A percentile compares a stretch with the other conserved stretches of the same genome.
phyloP scores from a whole-genome alignment of 2,329 filamentous ascomycete species.

The Rhynchosporium agropyri region DNA sequence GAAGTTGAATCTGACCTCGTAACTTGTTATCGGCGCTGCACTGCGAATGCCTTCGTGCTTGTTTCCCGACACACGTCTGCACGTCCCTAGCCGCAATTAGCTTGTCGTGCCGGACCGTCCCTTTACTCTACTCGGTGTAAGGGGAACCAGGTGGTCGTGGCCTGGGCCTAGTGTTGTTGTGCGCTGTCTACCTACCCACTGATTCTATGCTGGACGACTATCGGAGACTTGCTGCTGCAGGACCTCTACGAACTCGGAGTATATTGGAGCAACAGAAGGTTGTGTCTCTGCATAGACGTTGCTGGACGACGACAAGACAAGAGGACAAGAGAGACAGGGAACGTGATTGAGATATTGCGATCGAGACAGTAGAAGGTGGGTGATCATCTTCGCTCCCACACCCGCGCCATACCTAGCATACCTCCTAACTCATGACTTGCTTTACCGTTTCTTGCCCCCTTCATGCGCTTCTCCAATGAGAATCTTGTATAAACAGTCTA shows the following conservation, averaged over 20 bases:
- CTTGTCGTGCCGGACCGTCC: not conserved
- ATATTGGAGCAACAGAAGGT: slow-evolving; percentile 4
- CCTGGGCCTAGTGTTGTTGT: not conserved
- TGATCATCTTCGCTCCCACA: slow-evolving; percentile 27
- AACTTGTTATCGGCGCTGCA: slow-evolving; percentile 5
- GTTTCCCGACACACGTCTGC: slow-evolving; percentile 26
- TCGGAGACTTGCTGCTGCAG: slow-evolving; percentile 4
- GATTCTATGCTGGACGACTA: not conserved
- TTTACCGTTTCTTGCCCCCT: slow-evolving; percentile 27
- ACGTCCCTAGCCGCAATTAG: slow-evolving; percentile 12
- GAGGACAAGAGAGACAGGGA: slow-evolving; percentile 15
- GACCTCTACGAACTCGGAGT: not conserved
- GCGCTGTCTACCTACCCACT: not conserved
- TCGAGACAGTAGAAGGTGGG: slow-evolving; percentile 28
- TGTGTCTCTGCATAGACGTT: slow-evolving; percentile 8
- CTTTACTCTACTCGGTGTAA: not conserved
- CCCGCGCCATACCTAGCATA: slow-evolving; percentile 3
- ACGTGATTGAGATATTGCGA: slow-evolving; percentile 32
- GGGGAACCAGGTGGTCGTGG: slow-evolving; percentile 2
- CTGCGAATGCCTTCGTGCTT: slow-evolving; percentile 34
- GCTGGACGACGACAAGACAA: slow-evolving; percentile 10
- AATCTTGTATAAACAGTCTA: not conserved
- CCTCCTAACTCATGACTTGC: slow-evolving; percentile 21
- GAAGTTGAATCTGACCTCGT: slow-evolving; percentile 19
- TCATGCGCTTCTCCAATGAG: slow-evolving; percentile 32